Evolutionary conservation across 2,329 filamentous ascomycete species (phyloP).

Genomic region (Shiraia sp.): DNA sequence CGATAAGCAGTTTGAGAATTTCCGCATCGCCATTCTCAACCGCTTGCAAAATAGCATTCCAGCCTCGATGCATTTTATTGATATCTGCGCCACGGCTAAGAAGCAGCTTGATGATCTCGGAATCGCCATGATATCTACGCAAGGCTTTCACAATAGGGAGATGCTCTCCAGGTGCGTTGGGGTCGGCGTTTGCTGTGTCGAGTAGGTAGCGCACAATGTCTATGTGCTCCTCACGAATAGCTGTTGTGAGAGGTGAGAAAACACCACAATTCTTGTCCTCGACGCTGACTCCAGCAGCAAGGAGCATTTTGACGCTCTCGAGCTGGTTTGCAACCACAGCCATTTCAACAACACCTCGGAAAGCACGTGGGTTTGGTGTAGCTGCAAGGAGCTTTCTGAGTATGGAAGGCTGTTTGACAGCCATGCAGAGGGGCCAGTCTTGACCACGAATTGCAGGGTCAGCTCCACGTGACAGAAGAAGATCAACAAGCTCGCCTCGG

Average conservation of each 20-base stretch:
- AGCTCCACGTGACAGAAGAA: constrained; percentile 62
- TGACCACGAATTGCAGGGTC: constrained; percentile 66
- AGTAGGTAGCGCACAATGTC: constrained; percentile 66
- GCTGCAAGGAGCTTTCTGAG: constrained; percentile 61
- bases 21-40: constrained; percentile 42
- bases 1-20: constrained; percentile 38
- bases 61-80: constrained; percentile 56
- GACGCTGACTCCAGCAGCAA: constrained; percentile 67
- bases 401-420: constrained; percentile 63
- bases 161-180: constrained; percentile 71
- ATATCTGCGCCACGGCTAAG: constrained; percentile 67
- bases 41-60: constrained; percentile 41
- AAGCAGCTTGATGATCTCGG: constrained; percentile 65
- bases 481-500: constrained; percentile 62
- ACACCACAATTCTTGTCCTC: constrained; percentile 75
- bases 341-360: constrained; percentile 70
- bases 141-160: constrained; percentile 72
- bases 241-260: constrained; percentile 70
- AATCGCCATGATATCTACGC: constrained; percentile 62
- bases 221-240: constrained; percentile 65
- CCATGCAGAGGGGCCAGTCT: constrained; percentile 73
- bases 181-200: constrained; percentile 64
- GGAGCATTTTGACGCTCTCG: constrained; percentile 67
- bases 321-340: constrained; percentile 69
- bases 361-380: constrained; percentile 62